Base-by-base conservation (phyloP, 306 rosid species). In the Acacia confusa region DNA sequence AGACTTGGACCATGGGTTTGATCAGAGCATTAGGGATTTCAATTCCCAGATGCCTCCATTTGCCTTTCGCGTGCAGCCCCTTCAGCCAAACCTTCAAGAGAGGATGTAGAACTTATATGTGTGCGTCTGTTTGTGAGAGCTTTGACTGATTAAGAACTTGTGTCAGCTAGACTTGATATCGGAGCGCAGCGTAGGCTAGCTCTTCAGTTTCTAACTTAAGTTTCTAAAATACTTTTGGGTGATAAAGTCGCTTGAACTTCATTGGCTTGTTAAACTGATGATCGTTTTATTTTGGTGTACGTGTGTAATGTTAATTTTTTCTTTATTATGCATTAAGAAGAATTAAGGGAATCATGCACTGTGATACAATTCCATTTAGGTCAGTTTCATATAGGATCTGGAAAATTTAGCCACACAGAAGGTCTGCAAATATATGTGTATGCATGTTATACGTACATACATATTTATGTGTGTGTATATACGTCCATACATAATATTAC, bases 31-130 rank as follows among this genome's bases (percentile, higher is more conserved):
- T 79, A 85, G 91, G 76, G 85, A 86, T 69, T 82, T 58, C 83
- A 80, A 43, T 73, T 48, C 78, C 20, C 90, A 87, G 32, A 73
- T 92, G 79, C 85, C 40, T 6, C 40, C 88, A 28, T 89, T 91
- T 79, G 74, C 91, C 28, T 88, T 89, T 58, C 82, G 92, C 2
- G 85, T 82, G 30, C 91, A 90, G 87, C 92, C 92, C 17, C 82
- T 84, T 73, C 94, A 87, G 88, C 86, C 91, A 70, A 90, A 90
- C 80, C 88, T 86, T 3, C 88, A 82, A 61, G 89, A 86, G 69
- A 84, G 85, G 79, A 84, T 87, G 82, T 84, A 85, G 53, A 63
- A 36, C 44, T 9, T 7, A 17, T 32, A 34, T 17, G 43, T 48
- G 17, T 60, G 12, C 22, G 27, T 19, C 6, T 17, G 12, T 11